Conservation (phyloP, 768 basidiomycete species). For the Termitomyces sp. region DNA sequence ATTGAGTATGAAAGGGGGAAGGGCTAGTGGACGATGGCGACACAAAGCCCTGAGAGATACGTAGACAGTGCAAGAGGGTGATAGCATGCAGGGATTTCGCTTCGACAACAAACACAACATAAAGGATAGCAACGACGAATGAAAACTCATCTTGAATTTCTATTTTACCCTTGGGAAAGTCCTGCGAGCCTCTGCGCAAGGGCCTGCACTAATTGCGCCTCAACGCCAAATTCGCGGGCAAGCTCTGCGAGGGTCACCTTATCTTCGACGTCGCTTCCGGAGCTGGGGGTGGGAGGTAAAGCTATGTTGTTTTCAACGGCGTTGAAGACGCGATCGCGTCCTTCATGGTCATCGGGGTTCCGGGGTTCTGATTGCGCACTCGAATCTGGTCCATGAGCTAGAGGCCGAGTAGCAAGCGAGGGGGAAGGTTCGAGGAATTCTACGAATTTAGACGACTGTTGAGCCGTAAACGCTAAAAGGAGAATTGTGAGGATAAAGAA, state of each 20-base stretch:
- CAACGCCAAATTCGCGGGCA: constrained; percentile 74
- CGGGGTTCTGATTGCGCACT: constrained; percentile 16
- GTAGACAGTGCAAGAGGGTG: neutral
- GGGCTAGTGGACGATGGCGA: neutral
- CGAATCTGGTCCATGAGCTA: constrained; percentile 12
- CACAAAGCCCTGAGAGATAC: neutral
- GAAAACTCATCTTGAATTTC: neutral
- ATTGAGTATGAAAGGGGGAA: neutral
- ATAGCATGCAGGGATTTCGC: constrained; percentile 6
- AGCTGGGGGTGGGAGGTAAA: constrained; percentile 8
- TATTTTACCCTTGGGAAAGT: constrained; percentile 7
- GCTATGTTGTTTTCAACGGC: constrained; percentile 1
- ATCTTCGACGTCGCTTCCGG: constrained; percentile 9
- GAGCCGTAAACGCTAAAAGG: constrained; percentile 52
- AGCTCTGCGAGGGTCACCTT: constrained; percentile 41
- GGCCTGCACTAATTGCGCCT: constrained; percentile 60
- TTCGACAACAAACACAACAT: constrained; percentile 2
- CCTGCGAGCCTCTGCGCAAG: constrained; percentile 52
- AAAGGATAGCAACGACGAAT: constrained; percentile 5
- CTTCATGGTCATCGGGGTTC: constrained; percentile 19
- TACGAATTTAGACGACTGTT: constrained; percentile 45
- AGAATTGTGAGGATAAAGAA: constrained; percentile 2
- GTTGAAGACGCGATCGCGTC: constrained; percentile 7
- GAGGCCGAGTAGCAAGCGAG: neutral
- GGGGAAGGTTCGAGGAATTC: constrained; percentile 32